Conservation (phyloP, 176 grass and related monocot genomes). For the Triticum aestivum region DNA sequence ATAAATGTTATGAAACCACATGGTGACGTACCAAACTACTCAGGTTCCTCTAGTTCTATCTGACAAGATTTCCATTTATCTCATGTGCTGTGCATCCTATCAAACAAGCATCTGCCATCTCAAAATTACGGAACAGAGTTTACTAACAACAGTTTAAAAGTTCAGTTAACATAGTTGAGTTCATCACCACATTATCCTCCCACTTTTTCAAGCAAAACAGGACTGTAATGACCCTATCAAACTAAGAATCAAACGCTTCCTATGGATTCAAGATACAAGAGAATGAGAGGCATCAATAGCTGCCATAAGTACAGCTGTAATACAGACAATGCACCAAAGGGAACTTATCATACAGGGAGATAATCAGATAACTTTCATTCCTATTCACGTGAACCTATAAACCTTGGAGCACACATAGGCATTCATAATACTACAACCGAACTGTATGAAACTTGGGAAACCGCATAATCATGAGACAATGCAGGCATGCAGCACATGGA, state of each 20-base stretch:
- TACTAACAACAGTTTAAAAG: neutral
- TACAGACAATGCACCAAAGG: neutral
- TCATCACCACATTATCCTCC: neutral
- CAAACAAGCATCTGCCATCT: neutral
- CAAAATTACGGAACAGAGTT: neutral
- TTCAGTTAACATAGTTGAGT: neutral
- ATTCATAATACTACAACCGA: neutral
- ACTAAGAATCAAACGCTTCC: neutral
- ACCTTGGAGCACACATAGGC: neutral
- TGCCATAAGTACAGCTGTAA: neutral
- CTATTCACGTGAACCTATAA: neutral
- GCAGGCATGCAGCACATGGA: neutral
- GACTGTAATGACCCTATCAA: neutral
- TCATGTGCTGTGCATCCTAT: neutral
- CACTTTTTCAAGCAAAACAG: neutral
- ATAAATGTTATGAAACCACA: neutral
- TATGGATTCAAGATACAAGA: neutral
- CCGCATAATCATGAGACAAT: neutral
- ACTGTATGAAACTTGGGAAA: neutral
- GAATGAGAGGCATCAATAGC: neutral
- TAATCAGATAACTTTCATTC: neutral
- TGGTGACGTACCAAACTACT: neutral
- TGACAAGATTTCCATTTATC: neutral
- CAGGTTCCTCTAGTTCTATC: neutral
- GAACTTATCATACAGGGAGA: neutral